phyloP scores from a whole-genome alignment of 129 eudicot genomes.

The Tanacetum coccineum region DNA sequence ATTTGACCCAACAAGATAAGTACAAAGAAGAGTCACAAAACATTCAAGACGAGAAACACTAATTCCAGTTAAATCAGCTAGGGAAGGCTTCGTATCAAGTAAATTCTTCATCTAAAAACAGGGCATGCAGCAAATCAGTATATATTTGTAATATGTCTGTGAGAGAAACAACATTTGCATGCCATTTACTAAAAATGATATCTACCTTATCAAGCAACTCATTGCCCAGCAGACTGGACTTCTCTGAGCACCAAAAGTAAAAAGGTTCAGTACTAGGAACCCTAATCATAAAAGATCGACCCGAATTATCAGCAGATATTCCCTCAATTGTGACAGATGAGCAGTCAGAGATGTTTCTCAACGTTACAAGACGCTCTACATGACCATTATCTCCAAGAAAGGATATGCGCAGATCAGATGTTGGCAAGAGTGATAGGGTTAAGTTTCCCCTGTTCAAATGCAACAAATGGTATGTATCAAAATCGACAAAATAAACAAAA shows the following conservation, averaged over 20 bases:
- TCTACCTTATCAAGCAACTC: conserved; percentile 80
- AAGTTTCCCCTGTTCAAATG: conserved; percentile 73
- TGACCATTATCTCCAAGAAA: conserved; percentile 76
- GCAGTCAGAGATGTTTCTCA: conserved; percentile 40
- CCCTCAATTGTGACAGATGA: conserved; percentile 53
- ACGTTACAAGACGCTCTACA: conserved; percentile 60
- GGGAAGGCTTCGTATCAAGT: conserved; percentile 61
- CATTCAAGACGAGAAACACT: conserved; percentile 79
- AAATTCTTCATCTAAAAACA: conserved; percentile 67
- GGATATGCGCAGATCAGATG: conserved; percentile 72
- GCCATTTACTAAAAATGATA: background rate
- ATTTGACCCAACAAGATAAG: conserved; percentile 46
- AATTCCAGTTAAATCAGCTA: conserved; percentile 78
- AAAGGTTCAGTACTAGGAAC: conserved; percentile 29
- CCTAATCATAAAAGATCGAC: conserved; percentile 65
- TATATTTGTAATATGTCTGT: background rate
- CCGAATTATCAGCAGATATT: conserved; percentile 68
- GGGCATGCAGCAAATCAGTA: conserved; percentile 3
- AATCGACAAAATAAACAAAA: conserved; percentile 8
- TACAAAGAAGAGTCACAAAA: conserved; percentile 64
- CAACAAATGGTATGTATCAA: conserved; percentile 16
- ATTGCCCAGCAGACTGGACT: conserved; percentile 70
- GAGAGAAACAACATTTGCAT: background rate
- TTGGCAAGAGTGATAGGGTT: conserved; percentile 70
- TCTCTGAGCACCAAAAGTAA: conserved; percentile 93